Conservation (phyloP, 768 basidiomycete genomes). For the Trametes punicea region DNA sequence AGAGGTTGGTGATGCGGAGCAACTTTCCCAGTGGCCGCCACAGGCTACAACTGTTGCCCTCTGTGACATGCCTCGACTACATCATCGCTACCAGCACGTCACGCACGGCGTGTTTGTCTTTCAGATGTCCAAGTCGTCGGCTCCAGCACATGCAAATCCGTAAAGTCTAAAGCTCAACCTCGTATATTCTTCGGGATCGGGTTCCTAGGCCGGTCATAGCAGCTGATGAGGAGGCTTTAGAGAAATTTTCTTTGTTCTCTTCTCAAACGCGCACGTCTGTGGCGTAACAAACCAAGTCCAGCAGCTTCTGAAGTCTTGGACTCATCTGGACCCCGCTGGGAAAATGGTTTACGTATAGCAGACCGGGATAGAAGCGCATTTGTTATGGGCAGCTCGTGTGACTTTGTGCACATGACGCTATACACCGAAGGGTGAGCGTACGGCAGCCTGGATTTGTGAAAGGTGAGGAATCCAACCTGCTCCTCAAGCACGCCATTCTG, state of each 20-base stretch:
- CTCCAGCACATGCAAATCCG: background rate
- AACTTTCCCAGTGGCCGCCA: background rate
- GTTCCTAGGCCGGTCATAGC: slow-evolving; percentile 7
- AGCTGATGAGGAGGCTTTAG: background rate
- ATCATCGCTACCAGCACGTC: background rate
- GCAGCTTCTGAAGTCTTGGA: background rate
- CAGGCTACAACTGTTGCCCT: background rate
- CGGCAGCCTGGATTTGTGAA: slow-evolving; percentile 1
- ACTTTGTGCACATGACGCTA: slow-evolving; percentile 8
- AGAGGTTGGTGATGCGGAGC: background rate
- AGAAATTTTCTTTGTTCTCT: slow-evolving; percentile 3
- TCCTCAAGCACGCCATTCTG: background rate
- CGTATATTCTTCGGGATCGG: slow-evolving; percentile 12
- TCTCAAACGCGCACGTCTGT: background rate
- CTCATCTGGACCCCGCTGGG: background rate
- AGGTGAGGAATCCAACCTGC: background rate
- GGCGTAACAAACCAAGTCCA: background rate
- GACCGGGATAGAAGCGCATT: background rate
- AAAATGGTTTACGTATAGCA: background rate
- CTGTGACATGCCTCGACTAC: background rate
- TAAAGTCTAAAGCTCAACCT: slow-evolving; percentile 9
- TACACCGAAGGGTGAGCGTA: background rate
- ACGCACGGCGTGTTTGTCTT: background rate
- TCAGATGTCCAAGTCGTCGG: background rate
- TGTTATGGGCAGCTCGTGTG: slow-evolving; percentile 11